phyloP scores from a whole-genome alignment of 225 moss, liverwort and hornwort genomes.

The Antitrichia curtipendula region DNA sequence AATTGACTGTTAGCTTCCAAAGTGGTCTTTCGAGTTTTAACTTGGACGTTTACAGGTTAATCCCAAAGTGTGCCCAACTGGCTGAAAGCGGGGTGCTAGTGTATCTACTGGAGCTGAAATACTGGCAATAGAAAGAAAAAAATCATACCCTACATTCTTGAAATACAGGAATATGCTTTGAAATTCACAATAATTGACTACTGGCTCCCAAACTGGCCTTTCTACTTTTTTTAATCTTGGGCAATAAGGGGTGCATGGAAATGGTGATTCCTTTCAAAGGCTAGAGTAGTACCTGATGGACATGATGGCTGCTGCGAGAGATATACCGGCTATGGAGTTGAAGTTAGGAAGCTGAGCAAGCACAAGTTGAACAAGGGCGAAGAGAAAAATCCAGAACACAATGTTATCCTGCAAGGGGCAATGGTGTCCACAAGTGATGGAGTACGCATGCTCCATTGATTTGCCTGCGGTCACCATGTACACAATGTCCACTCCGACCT shows the following conservation, averaged over 20 bases:
- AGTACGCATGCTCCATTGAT: slow-evolving; percentile 43
- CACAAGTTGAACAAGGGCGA: slow-evolving; percentile 55
- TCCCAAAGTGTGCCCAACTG: not conserved
- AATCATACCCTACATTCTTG: no score
- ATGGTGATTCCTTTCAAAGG: not conserved
- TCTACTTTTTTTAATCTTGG: not conserved
- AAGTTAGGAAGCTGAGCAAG: slow-evolving; percentile 73
- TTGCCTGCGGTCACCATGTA: slow-evolving; percentile 79
- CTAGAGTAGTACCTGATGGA: slow-evolving; percentile 41
- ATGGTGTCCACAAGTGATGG: slow-evolving; percentile 12
- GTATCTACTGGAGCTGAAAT: not conserved
- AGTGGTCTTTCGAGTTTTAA: not conserved
- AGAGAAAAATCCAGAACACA: slow-evolving; percentile 49
- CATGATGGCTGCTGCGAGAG: slow-evolving; percentile 75
- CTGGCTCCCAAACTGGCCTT: not conserved
- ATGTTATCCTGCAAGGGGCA: slow-evolving; percentile 29
- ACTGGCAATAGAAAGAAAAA: not conserved
- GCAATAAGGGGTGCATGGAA: not conserved
- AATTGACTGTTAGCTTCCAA: not conserved
- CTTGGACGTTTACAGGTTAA: not conserved
- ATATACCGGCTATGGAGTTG: slow-evolving; percentile 66
- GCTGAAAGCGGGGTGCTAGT: not conserved
- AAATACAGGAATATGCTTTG: not conserved
- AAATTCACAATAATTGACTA: not conserved
- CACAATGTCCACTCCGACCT: slow-evolving; percentile 72